Conservation (phyloP, 371 early-diverging fungal species). For the Dichotomocladium elegans region DNA sequence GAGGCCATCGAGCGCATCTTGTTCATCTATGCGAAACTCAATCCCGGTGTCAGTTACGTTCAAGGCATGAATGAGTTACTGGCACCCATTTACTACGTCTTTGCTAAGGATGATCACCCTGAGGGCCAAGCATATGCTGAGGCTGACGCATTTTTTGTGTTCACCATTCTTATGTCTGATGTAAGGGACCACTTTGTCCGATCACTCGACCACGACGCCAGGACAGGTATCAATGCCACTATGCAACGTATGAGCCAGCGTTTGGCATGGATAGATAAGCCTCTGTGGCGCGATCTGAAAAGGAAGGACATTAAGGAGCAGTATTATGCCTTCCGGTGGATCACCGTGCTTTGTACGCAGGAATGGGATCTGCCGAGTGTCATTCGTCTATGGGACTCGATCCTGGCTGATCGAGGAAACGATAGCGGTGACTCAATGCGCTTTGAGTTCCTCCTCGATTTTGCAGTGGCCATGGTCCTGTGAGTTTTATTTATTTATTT, state of each 20-base stretch:
- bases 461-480: conserved; percentile 76
- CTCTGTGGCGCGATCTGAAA: conserved; percentile 60
- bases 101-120: conserved; percentile 56
- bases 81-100: conserved; percentile 81
- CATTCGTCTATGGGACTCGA: conserved; percentile 81
- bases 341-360: conserved; percentile 78
- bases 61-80: conserved; percentile 91
- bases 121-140: conserved; percentile 73
- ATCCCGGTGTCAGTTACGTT: conserved; percentile 84
- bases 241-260: conserved; percentile 58
- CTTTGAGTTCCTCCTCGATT: conserved; percentile 75
- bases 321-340: conserved; percentile 85
- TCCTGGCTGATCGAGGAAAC: conserved; percentile 64
- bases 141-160: conserved; percentile 83
- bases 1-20: conserved; percentile 81
- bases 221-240: conserved; percentile 60
- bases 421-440: conserved; percentile 26
- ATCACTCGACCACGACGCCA: conserved; percentile 58
- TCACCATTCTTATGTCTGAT: conserved; percentile 69
- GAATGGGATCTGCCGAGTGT: conserved; percentile 83
- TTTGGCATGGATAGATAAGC: conserved; percentile 55
- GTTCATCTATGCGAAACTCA: conserved; percentile 81
- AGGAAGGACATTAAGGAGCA: conserved; percentile 71
- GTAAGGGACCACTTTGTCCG: conserved; percentile 81
- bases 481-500: conserved; percentile 26